Conservation (phyloP, 176 grass and related monocot genomes). For the Triticum monococcum region DNA sequence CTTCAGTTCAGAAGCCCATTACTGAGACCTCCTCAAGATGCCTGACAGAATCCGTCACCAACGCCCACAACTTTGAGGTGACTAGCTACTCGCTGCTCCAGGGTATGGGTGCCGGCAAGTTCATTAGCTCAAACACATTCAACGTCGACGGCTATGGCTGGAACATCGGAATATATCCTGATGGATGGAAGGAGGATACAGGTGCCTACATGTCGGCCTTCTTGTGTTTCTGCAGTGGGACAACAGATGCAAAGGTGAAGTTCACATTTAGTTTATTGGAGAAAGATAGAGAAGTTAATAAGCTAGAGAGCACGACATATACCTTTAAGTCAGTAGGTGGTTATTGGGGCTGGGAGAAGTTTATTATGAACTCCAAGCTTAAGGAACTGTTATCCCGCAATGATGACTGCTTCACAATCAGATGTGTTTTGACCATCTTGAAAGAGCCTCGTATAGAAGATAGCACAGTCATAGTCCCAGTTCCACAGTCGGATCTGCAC, state of each 20-base stretch:
- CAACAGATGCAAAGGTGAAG: neutral
- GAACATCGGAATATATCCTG: neutral
- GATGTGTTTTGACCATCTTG: neutral
- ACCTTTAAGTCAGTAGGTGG: neutral
- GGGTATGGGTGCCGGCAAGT: neutral
- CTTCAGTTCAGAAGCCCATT: neutral
- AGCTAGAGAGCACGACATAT: neutral
- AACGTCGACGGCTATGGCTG: neutral
- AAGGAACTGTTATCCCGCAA: neutral
- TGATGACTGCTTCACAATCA: neutral
- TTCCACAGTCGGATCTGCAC: neutral
- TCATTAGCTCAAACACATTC: neutral
- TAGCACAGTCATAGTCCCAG: neutral
- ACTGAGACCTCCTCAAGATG: neutral
- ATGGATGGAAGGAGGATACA: neutral
- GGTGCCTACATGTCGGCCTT: neutral
- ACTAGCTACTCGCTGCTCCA: neutral
- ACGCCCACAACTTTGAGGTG: neutral
- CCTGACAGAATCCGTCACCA: neutral
- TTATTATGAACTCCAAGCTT: neutral
- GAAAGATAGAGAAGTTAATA: neutral
- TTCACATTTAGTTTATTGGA: neutral
- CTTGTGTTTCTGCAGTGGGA: neutral
- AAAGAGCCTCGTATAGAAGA: neutral
- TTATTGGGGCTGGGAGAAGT: neutral